Conservation (phyloP, 2,329 filamentous ascomycete genomes). For the Endoconidiophora polonica region DNA sequence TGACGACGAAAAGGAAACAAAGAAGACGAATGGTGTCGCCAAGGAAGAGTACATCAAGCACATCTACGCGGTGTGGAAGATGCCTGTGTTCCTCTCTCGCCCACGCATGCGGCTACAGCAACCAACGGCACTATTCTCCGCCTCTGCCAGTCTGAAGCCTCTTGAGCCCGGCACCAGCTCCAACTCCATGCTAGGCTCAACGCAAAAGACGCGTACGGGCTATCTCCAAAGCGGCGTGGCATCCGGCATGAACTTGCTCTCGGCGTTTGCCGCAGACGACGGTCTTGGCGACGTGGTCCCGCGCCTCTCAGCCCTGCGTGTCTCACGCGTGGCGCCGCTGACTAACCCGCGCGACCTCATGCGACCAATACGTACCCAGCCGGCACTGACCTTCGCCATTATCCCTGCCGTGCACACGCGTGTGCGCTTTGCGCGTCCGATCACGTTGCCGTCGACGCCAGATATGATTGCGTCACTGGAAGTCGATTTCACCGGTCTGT, state of each 20-base stretch:
- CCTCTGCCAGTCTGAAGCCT: slow-evolving; percentile 42
- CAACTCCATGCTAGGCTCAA: slow-evolving; percentile 1
- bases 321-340: slow-evolving; percentile 56
- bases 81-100: slow-evolving; percentile 38
- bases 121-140: slow-evolving; percentile 49
- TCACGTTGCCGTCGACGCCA: slow-evolving; percentile 37
- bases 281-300: slow-evolving; percentile 44
- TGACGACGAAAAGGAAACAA: slow-evolving; percentile 3
- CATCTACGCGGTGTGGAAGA: slow-evolving; percentile 43
- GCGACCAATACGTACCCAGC: slow-evolving; percentile 47
- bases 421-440: slow-evolving; percentile 52
- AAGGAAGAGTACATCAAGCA: slow-evolving; percentile 19
- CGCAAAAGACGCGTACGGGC: slow-evolving; percentile 16
- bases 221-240: slow-evolving; percentile 55
- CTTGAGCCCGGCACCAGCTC: slow-evolving; percentile 15
- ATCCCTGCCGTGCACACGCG: slow-evolving; percentile 56
- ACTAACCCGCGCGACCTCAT: slow-evolving; percentile 44
- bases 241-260: slow-evolving; percentile 59
- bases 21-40: neutral
- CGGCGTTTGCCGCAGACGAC: slow-evolving; percentile 52
- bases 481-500: slow-evolving; percentile 55
- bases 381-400: slow-evolving; percentile 45
- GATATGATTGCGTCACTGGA: slow-evolving; percentile 55
- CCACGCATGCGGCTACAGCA: slow-evolving; percentile 49
- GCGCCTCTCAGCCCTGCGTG: slow-evolving; percentile 53